A percentile compares a stretch with the other conserved stretches of the same genome.
These are phyloP conservation scores for Phallus indusiatus DNA, from an alignment of 768 basidiomycete genomes.

Conservation along the genomic window DNA sequence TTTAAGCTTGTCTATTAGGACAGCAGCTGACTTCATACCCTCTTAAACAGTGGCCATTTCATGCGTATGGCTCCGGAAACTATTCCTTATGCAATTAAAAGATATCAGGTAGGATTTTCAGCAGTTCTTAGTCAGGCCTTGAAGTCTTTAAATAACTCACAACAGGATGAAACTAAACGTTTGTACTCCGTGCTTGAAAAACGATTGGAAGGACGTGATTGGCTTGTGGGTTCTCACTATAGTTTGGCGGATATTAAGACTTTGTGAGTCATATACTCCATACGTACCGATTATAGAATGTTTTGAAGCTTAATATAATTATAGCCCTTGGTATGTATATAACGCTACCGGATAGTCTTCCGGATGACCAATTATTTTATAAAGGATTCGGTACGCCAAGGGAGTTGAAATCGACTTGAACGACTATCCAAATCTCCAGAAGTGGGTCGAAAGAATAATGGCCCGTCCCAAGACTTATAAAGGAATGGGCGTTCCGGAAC, in stretches of 20 bases:
- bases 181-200: constrained; percentile 76
- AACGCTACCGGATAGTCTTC: neutral
- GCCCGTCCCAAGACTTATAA: constrained; percentile 4
- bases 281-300: neutral
- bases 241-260: constrained; percentile 68
- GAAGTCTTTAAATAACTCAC: constrained; percentile 10
- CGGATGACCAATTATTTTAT: neutral
- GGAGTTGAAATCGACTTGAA: neutral
- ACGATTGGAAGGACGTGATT: constrained; percentile 62
- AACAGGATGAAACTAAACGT: constrained; percentile 66
- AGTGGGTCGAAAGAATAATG: neutral
- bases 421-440: constrained; percentile 3
- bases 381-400: neutral
- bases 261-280: constrained; percentile 34
- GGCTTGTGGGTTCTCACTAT: constrained; percentile 63
- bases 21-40: neutral
- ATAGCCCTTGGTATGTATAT: constrained; percentile 3
- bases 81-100: constrained; percentile 52
- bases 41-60: constrained; percentile 59
- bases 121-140: neutral
- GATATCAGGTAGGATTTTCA: constrained; percentile 24
- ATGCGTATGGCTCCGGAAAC: constrained; percentile 50
- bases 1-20: neutral
- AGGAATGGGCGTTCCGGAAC: constrained; percentile 4
- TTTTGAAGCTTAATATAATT: neutral